Evolutionary conservation across 495 filamentous ascomycete genomes (phyloP).

Genomic region (Ramalina peruviana): DNA sequence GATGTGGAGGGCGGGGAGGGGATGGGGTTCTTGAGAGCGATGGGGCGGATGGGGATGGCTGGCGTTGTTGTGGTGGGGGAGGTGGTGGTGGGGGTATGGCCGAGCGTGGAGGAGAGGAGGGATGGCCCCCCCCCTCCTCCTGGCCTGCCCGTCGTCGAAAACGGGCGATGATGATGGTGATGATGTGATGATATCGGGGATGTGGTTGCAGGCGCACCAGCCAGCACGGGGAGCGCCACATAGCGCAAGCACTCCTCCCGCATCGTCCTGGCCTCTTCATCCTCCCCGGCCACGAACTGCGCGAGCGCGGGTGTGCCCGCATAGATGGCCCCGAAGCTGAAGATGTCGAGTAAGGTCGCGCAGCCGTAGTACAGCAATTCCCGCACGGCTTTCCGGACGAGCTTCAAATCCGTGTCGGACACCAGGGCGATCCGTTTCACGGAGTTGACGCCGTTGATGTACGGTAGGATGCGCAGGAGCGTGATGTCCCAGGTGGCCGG

Average conservation of each 20-base stretch:
- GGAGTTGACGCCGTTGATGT: conserved; percentile 82
- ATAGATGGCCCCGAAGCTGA: conserved; percentile 84
- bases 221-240: conserved; percentile 32
- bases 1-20: no score
- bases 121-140: conserved; percentile 55
- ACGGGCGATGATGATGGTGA: conserved; percentile 24
- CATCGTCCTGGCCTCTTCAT: conserved; percentile 40
- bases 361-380: conserved; percentile 88
- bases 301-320: conserved; percentile 66
- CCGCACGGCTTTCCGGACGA: conserved; percentile 69
- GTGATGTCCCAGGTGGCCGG: conserved; percentile 78
- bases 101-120: conserved; percentile 15
- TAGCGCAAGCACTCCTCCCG: conserved; percentile 80
- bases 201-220: conserved; percentile 31
- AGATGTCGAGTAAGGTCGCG: conserved; percentile 76
- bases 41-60: no score
- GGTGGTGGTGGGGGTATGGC: conserved; percentile 40
- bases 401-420: conserved; percentile 71
- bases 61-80: no score
- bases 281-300: conserved; percentile 38
- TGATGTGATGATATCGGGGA: conserved; percentile 58
- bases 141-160: neutral
- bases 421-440: conserved; percentile 69
- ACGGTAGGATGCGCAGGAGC: conserved; percentile 56
- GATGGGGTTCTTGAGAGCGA: no score